Evolutionary conservation across 768 basidiomycete species (phyloP), one percentile per base, ranked within the genome.

Genomic region (Kwoniella heveanensis): DNA sequence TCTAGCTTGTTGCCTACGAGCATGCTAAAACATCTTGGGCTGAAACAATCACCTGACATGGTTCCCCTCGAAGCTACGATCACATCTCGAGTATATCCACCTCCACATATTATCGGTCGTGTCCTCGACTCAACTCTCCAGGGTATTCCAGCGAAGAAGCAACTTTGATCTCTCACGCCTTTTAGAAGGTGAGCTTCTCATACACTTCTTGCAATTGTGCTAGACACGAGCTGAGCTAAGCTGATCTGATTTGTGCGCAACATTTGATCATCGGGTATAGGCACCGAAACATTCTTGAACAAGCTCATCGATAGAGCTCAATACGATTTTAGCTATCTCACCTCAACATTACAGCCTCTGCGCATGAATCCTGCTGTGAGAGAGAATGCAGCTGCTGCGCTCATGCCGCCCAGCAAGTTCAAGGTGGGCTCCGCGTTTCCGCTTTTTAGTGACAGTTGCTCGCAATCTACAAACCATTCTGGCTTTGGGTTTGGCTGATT

Each of bases 61-160:
- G n/a, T n/a, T n/a, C n/a, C n/a, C n/a, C n/a, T n/a, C n/a, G n/a
- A n/a, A 98, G 95, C 88, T 90, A 68, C 86, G 95, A 59, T 85
- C 87, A 22, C 96, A 98, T 82, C 85, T 99, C 64, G 95, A 98
- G 79, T 96, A 96, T 80, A 83, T 98, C 8, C 90, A 99, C 77
- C 83, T 97, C 1, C 94, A 96, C 80, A 90, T 98, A 60, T 80
- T 97, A 27, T 93, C 91, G 68, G 87, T 96, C 36, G 88, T 96
- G 50, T 91, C 93, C 1, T 89, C 87, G 1, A 83, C 88, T 2
- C 93, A 97, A 77, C 83, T 99, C 2, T 85, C 86, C 29, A 84
- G 87, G 30, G 89, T 95, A 71, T 98, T 99, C 70, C 88, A 92
- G 74, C 83, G 89, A 61, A 85, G 92, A 55, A 90, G 88, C 53